These are phyloP conservation scores for Podila epicladia DNA, from an alignment of 192 early-diverging fungal genomes.

Conservation along the genomic window DNA sequence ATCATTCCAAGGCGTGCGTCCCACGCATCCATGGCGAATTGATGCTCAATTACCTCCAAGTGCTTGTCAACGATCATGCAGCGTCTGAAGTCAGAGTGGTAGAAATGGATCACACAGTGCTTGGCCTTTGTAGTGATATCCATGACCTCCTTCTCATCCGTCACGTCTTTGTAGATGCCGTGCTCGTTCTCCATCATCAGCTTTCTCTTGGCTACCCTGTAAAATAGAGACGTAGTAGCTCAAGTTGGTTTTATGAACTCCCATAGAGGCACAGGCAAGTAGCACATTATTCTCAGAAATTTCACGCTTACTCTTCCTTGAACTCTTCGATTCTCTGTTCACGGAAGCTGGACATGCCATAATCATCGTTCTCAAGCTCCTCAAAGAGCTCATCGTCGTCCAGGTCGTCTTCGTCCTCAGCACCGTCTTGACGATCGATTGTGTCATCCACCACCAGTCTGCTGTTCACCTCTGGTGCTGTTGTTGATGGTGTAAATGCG, in stretches of 20 bases:
- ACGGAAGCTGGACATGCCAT: constrained; percentile 73
- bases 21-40: too few species aligned
- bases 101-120: constrained; percentile 87
- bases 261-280: background rate
- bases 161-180: constrained; percentile 81
- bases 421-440: constrained; percentile 33
- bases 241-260: too few species aligned
- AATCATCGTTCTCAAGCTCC: constrained; percentile 89
- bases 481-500: background rate
- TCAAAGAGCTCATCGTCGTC: constrained; percentile 83
- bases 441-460: constrained; percentile 37
- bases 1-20: too few species aligned
- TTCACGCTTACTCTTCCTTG: constrained; percentile 74
- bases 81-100: constrained; percentile 91
- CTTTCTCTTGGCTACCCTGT: constrained; percentile 69
- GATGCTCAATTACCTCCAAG: constrained; percentile 60
- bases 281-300: background rate
- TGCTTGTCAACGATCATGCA: constrained; percentile 96
- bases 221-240: background rate
- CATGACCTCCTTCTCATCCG: constrained; percentile 86
- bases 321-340: constrained; percentile 88
- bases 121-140: constrained; percentile 77
- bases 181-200: constrained; percentile 70
- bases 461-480: background rate
- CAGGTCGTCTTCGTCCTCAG: constrained; percentile 63